Base-by-base conservation (phyloP, 345 rosid genomes). In the Leavenworthia alabamica region DNA sequence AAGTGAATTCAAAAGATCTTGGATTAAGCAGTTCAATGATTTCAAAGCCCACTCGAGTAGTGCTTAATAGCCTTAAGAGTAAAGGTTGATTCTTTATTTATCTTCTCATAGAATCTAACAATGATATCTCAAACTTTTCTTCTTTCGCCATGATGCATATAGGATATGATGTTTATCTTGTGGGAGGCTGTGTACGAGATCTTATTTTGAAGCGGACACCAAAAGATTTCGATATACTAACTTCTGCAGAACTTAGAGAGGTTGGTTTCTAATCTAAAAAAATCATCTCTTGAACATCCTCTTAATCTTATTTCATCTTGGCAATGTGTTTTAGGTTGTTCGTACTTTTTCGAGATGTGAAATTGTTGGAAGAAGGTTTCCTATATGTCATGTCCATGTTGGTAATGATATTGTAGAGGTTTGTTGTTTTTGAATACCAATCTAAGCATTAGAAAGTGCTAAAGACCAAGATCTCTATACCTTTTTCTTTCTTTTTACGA, bases 171-270 rank as follows among this genome's bases (percentile, higher is more conserved):
- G 98, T 85, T 65, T 86, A 86, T 67, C 95, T 92, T 57, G 95
- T 92, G 4, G 93, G 95, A 68, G 98, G 98, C 13, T 92, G 95
- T 51, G 95, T 92, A 29, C 75, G 96, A 22, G 96, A 89, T 82
- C 93, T 89, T 73, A 79, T 89, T 42, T 74, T 92, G 73, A 82
- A 83, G 71, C 68, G 83, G 72, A 79, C 65, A 3, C 98, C 98
- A 1, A 89, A 86, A 58, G 95, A 92, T 39, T 92, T 86, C 16
- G 93, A 86, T 72, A 61, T 89, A 57, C 72, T 92, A 36, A 92
- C 97, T 48, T 78, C 93, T 36, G 95, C 93, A 6, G 79, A 89
- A 62, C 93, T 92, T 56, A 77, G 58, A 66, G 81, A 89, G 88
- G 95, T 89, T 69, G 35, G n/a, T 64, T 52, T 50, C 10, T 27